Conservation (phyloP, 805 yeast genomes). For the Groenewaldozyma salmanticensis region DNA sequence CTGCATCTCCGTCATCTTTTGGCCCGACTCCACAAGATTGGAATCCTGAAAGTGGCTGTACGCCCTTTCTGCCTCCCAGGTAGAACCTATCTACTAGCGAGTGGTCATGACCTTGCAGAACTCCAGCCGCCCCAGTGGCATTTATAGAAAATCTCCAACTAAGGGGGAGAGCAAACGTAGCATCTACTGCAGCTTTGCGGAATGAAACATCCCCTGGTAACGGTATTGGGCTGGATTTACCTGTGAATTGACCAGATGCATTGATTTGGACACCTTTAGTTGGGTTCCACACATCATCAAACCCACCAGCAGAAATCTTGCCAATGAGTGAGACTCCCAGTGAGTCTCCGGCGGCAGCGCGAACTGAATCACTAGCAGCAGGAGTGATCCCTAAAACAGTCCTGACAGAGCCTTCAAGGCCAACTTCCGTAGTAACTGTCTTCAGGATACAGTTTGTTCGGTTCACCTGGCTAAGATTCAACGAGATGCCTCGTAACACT, state of each 20-base stretch:
- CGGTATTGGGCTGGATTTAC: conserved; percentile 14
- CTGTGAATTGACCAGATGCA: conserved; percentile 27
- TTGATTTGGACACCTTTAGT: conserved; percentile 32
- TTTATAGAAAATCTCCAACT: conserved; percentile 5
- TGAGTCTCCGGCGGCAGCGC: conserved; percentile 54
- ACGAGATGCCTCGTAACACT: conserved; percentile 33
- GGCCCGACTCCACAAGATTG: conserved; percentile 57
- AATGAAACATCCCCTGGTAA: conserved; percentile 24
- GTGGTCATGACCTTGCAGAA: conserved; percentile 15
- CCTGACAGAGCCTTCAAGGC: conserved; percentile 51
- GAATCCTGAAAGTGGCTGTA: conserved; percentile 43
- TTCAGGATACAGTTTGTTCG: conserved; percentile 1
- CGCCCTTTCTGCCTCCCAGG: conserved; percentile 62
- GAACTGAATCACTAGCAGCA: conserved; percentile 47
- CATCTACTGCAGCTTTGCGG: conserved; percentile 17
- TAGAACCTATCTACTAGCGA: conserved; percentile 71
- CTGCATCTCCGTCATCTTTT: conserved; percentile 39
- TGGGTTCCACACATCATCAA: conserved; percentile 31
- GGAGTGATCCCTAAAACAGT: conserved; percentile 39
- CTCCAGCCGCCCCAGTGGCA: conserved; percentile 1
- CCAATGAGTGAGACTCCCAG: conserved; percentile 45
- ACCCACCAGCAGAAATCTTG: conserved; percentile 31
- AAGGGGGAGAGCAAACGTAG: conserved; percentile 2
- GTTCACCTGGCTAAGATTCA: conserved; percentile 31
- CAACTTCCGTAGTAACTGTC: conserved; percentile 30